Conservation (phyloP, 345 rosid genomes). For the Brassica carinata region DNA sequence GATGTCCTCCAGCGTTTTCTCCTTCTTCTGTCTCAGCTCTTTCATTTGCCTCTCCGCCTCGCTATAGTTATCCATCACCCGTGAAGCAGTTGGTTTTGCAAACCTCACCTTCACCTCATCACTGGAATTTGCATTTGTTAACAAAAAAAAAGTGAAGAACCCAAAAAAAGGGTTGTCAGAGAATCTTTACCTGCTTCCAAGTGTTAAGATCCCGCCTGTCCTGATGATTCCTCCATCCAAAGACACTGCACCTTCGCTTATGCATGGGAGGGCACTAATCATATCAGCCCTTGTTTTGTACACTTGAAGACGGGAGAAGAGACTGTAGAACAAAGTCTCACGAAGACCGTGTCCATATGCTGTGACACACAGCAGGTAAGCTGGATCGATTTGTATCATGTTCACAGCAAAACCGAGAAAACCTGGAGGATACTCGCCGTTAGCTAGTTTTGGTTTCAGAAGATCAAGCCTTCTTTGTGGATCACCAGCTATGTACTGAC, state of each 20-base stretch:
- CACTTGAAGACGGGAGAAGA: slow-evolving; percentile 52
- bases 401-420: slow-evolving; percentile 95
- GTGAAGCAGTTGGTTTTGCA: slow-evolving; percentile 49
- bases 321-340: slow-evolving; percentile 85
- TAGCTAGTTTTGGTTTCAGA: slow-evolving; percentile 73
- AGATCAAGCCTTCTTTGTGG: slow-evolving; percentile 87
- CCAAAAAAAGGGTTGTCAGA: neutral
- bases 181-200: slow-evolving; percentile 47
- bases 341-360: slow-evolving; percentile 74
- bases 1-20: slow-evolving; percentile 61
- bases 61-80: slow-evolving; percentile 37
- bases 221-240: slow-evolving; percentile 92
- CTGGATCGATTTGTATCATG: slow-evolving; percentile 67
- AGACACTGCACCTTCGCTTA: slow-evolving; percentile 85
- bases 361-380: slow-evolving; percentile 64
- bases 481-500: slow-evolving; percentile 74
- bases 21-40: slow-evolving; percentile 67
- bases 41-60: slow-evolving; percentile 68
- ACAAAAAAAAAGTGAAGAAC: neutral
- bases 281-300: slow-evolving; percentile 77
- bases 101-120: slow-evolving; percentile 68
- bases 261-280: slow-evolving; percentile 75
- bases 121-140: slow-evolving; percentile 39
- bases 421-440: slow-evolving; percentile 80
- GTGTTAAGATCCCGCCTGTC: slow-evolving; percentile 59